Evolutionary conservation across 1,284 basidiomycete genomes (phyloP), one percentile per base, ranked within the genome.

Genomic region (Inonotus obliquus): DNA sequence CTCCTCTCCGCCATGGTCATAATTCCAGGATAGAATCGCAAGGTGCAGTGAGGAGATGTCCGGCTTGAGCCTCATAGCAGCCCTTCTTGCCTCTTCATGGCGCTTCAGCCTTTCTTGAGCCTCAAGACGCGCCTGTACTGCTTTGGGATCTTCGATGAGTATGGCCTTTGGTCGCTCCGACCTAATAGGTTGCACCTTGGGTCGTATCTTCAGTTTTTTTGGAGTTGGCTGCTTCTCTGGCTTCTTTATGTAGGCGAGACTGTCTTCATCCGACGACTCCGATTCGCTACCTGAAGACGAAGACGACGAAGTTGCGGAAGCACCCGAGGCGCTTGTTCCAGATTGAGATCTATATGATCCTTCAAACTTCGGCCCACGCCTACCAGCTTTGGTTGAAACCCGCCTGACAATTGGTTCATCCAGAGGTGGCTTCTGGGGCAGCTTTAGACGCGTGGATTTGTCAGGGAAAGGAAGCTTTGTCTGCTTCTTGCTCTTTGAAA

Each of bases 1-100:
- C 52, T 79, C 75, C 7, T 83, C 75, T 10, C 87, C 90, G 1
- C 74, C 74, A 65, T 91, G 82, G 56, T 88, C 81, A 64, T 94
- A 94, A 72, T 92, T 79, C 96, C 96, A 99, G 0, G 89, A 85
- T 1, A 99, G 75, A 41, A 99, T 80, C n/a, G 80, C 79, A 44
- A 85, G 84, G 72, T 96, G 92, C 21, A 99, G 83, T 13, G 79
- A 80, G 13, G 86, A 85, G 35, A 96, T 80, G 70, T 98, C 89
- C 0, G 95, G 95, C 67, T 86, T 88, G 66, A 95, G 80, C 11
- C 94, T 85, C 66, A 89, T 75, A 29, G 85, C 83, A 48, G 81
- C 84, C 54, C 83, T 76, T 41, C 84, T 84, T 23, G 83, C 83
- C 64, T 87, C 84, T 14, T 89, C 84, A 47, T 81, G 80, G 62